Base-by-base conservation (phyloP, 495 filamentous ascomycete species). In the Penicillium roqueforti region DNA sequence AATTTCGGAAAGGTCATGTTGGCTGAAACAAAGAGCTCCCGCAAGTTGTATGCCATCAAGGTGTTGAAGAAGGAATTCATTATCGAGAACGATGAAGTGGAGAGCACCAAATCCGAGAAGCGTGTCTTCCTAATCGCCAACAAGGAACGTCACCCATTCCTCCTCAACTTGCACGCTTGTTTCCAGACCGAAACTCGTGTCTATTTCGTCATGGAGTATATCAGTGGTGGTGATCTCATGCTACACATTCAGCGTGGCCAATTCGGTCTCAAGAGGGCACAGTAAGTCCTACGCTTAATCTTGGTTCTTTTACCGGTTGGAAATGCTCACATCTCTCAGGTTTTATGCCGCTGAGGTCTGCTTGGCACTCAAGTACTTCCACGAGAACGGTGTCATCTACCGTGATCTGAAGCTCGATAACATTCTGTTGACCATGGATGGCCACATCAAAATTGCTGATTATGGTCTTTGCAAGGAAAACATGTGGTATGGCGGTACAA, bases 1-100 rank as follows among this genome's bases (percentile, higher is more conserved):
- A 99, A 99, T 69, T 99, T 99, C 66, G 93, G 93, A 70, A 99
- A 99, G 76, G 93, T 99, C 75, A 99, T 99, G 93, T 74, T 99
- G 61, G 93, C 93, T 7, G 93, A 99, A 73, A 96, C 93, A 4
- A 99, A 99, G 76, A 82, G 83, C 39, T 80, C 85, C 20, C 89
- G 91, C 67, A 87, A 93, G 67, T 77, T 99, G 28, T 99, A 97
- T 68, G 93, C 93, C 49, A 99, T 99, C 71, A 99, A 99, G 72
- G 93, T 99, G 28, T 77, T 99, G 62, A 99, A 99, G 81, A 99
- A 99, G 77, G 93, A 99, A 61, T 99, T 99, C 69, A 99, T 99
- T 67, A 99, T 99, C 54, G 93, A 99, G 69, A 96, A 99, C 59
- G 93, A 99, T 70, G 93, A 99, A 72, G 93, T 99, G n/a, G 93